Base-by-base conservation (phyloP, 257 asterid species). In the Osmanthus fragrans region DNA sequence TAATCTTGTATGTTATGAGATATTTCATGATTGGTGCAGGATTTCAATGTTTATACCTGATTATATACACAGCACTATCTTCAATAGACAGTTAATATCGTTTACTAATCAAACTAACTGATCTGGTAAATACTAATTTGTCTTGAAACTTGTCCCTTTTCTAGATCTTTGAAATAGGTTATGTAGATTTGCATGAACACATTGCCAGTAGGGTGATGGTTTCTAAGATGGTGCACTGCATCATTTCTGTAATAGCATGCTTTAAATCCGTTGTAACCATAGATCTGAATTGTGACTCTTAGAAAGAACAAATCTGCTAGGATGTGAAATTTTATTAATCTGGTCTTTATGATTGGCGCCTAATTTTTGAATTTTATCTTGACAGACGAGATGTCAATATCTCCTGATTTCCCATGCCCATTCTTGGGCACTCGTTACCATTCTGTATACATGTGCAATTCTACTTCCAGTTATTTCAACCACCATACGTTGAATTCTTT, bases 101-200 rank as follows among this genome's bases (percentile, higher is more conserved):
- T 63, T 25, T 25, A 63, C 18, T 63, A 9, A 63, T 8, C 6
- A 10, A 63, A 23, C 3, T 63, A 23, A 8, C 25, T 63, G 34
- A 25, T 23, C 69, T 63, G 12, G 69, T 25, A 56, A 25, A 23
- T 19, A 7, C 27, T 56, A 56, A 19, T 5, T 56, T 12, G 29
- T 71, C 58, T 9, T 39, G 51, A 25, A 45, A 45, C 75, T 25
- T 64, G 73, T 79, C 73, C 54, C 29, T 7, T 29, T 64, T 23
- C 34, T 21, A 76, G 30, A 71, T 77, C 39, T 76, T 9, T 23
- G 0, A 25, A 21, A 25, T 56, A 63, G 34, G 34, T 63, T 25
- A 11, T 63, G 12, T 15, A 25, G 69, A 63, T 9, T 25, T 27
- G 7, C 19, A 4, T 10, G 29, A 25, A 15, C 30, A 63, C 18